Conservation (phyloP, 495 filamentous ascomycete genomes). For the Aspergillus campestris region DNA sequence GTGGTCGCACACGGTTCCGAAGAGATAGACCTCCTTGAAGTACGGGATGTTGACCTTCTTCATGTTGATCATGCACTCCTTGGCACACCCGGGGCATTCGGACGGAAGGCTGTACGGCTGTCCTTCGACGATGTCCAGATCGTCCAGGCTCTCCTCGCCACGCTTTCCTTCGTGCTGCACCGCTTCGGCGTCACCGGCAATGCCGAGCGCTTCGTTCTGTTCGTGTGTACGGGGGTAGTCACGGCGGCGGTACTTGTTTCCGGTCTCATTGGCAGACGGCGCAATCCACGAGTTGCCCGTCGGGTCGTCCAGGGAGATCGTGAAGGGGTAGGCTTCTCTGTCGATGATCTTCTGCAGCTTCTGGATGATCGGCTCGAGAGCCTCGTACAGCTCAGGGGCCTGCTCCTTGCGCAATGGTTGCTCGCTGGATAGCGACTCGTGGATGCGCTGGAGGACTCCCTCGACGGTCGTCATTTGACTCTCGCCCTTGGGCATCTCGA, state of each 20-base stretch:
- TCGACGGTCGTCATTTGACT: constrained; percentile 90
- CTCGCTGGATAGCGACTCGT: constrained; percentile 65
- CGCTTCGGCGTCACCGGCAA: constrained; percentile 39
- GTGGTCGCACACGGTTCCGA: constrained; percentile 76
- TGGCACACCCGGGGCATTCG: constrained; percentile 82
- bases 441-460: constrained; percentile 66
- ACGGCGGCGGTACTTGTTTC: constrained; percentile 68
- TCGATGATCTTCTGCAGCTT: constrained; percentile 64
- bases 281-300: constrained; percentile 98
- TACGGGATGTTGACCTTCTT: constrained; percentile 94
- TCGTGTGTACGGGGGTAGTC: constrained; percentile 75
- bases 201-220: constrained; percentile 76
- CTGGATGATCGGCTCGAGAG: constrained; percentile 63
- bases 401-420: constrained; percentile 67
- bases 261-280: constrained; percentile 61
- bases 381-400: constrained; percentile 63
- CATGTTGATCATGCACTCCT: constrained; percentile 77
- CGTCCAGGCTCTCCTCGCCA: constrained; percentile 30
- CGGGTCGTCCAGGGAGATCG: constrained; percentile 75
- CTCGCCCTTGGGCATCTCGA: constrained; percentile 84
- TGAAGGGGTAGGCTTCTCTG: constrained; percentile 76
- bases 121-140: constrained; percentile 77
- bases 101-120: constrained; percentile 86
- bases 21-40: constrained; percentile 92
- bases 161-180: constrained; percentile 14